Percentiles rank a stretch among this genome's conserved stretches.
phyloP scores from a whole-genome alignment of 2,329 filamentous ascomycete species.

The Kalaharituber pfeilii region DNA sequence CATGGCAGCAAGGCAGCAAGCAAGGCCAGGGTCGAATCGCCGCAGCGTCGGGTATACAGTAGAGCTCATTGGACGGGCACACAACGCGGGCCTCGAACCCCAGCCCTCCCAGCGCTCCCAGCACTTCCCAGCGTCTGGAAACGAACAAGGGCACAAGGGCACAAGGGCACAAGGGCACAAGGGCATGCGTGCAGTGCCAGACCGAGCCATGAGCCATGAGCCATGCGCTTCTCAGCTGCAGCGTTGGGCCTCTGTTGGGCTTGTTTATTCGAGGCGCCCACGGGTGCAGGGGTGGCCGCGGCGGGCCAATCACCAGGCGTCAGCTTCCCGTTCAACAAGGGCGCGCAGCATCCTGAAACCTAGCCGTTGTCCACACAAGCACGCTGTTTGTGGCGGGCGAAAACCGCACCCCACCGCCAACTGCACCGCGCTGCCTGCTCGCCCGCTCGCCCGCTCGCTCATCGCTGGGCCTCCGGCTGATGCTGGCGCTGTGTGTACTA shows the following conservation, averaged over 20 bases:
- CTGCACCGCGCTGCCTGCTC: neutral
- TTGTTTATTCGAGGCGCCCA: neutral
- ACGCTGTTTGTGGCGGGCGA: neutral
- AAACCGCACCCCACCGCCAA: neutral
- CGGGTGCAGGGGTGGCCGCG: neutral
- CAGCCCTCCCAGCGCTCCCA: no score
- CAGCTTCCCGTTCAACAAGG: neutral
- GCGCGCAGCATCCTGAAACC: neutral
- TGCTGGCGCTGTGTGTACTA: neutral
- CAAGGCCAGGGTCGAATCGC: no score
- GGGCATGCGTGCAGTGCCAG: no score
- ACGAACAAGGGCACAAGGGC: no score
- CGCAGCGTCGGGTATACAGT: no score
- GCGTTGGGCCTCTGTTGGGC: neutral
- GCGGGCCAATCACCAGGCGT: neutral
- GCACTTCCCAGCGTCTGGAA: no score
- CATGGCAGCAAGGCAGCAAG: no score
- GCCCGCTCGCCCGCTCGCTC: neutral
- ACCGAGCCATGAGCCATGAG: neutral
- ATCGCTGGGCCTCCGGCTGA: neutral
- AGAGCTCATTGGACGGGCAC: no score
- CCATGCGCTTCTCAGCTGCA: neutral
- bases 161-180: no score
- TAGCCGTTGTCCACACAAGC: neutral
- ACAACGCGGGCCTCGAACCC: no score